Conservation (phyloP, 2,329 filamentous ascomycete genomes). For the Curvularia lunata region DNA sequence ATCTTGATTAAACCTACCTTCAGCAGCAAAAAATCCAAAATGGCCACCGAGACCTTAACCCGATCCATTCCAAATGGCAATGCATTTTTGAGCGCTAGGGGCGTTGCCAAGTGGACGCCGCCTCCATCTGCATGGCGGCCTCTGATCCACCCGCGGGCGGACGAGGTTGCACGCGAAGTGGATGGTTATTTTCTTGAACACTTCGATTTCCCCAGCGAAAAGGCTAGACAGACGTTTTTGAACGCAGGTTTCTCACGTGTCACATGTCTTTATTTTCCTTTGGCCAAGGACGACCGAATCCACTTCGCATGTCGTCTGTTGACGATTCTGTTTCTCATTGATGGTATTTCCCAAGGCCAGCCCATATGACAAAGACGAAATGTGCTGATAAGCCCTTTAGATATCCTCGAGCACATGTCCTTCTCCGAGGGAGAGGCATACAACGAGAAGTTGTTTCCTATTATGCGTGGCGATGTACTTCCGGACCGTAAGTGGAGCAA, state of each 20-base stretch:
- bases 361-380: no score
- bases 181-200: constrained; percentile 50
- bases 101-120: no score
- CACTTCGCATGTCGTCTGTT: constrained; percentile 48
- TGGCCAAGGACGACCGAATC: constrained; percentile 50
- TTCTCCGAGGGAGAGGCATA: constrained; percentile 49
- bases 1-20: no score
- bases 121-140: no score
- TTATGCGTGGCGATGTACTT: constrained; percentile 39
- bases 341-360: constrained; percentile 49
- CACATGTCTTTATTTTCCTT: constrained; percentile 52
- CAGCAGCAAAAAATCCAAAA: no score
- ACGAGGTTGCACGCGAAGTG: constrained; percentile 34
- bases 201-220: constrained; percentile 49
- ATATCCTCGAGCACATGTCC: constrained; percentile 52
- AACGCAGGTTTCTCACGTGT: constrained; percentile 44
- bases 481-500: constrained; percentile 46
- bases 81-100: no score
- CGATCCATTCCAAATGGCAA: no score
- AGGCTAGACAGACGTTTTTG: constrained; percentile 44
- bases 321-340: constrained; percentile 53
- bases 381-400: background rate
- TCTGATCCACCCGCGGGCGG: background rate
- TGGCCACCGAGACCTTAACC: no score
- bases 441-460: constrained; percentile 49